These are phyloP conservation scores for Tremellales sp. DNA, from an alignment of 1,284 basidiomycete genomes.

Conservation along the genomic window DNA sequence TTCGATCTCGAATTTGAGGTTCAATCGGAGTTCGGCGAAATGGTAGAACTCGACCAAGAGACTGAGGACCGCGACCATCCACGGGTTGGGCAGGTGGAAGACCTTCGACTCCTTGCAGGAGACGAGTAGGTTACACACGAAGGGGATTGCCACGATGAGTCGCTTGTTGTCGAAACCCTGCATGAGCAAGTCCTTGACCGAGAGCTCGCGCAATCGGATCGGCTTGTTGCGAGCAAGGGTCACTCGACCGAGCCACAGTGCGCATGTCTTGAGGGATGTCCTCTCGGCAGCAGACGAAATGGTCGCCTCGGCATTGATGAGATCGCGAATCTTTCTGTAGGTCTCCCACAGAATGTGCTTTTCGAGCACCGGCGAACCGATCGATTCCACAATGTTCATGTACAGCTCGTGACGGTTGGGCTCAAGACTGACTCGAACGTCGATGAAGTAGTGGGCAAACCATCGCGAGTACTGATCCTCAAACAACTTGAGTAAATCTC, in stretches of 20 bases:
- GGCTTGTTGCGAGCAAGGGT: constrained; percentile 89
- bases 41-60: constrained; percentile 94
- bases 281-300: constrained; percentile 81
- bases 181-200: constrained; percentile 92
- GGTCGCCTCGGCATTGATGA: constrained; percentile 91
- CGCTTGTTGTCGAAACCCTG: constrained; percentile 93
- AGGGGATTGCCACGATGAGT: constrained; percentile 92
- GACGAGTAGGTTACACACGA: constrained; percentile 95
- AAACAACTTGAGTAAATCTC: constrained; percentile 77
- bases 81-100: constrained; percentile 95
- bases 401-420: constrained; percentile 97
- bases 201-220: constrained; percentile 87
- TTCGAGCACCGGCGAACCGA: constrained; percentile 63
- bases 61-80: constrained; percentile 92
- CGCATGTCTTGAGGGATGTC: constrained; percentile 86
- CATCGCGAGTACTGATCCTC: constrained; percentile 79
- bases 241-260: constrained; percentile 88
- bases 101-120: constrained; percentile 84
- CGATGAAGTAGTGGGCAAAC: constrained; percentile 97
- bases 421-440: constrained; percentile 92
- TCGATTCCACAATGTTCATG: constrained; percentile 81
- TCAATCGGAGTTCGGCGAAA: constrained; percentile 92
- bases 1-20: constrained; percentile 98
- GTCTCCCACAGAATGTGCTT: constrained; percentile 90
- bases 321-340: constrained; percentile 71